These are phyloP conservation scores for Thalassiosira mediterranea DNA, from an alignment of 352 stramenopile genomes.

Conservation along the genomic window DNA sequence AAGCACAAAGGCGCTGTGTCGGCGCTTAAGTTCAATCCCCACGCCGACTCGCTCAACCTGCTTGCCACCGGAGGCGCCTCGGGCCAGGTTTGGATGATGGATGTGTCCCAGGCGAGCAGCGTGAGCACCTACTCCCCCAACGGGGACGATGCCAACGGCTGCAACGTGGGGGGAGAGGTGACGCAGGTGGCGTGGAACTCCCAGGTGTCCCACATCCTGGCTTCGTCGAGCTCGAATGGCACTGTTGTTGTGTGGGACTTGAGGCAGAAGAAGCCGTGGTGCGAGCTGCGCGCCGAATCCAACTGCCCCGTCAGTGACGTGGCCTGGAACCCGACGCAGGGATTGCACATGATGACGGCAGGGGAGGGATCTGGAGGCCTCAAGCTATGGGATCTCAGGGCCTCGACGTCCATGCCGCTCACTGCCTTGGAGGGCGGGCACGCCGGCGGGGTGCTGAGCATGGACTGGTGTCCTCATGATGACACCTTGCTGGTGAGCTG, in stretches of 20 bases:
- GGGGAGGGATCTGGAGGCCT: slow-evolving; percentile 94
- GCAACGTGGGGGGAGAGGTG: slow-evolving; percentile 76
- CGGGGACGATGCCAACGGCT: slow-evolving; percentile 6
- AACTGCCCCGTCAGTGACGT: slow-evolving; percentile 89
- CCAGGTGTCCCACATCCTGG: slow-evolving; percentile 96
- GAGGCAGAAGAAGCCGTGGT: slow-evolving; percentile 98
- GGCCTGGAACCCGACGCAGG: slow-evolving; percentile 97
- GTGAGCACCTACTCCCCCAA: slow-evolving; percentile 59
- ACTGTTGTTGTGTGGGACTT: slow-evolving; percentile 97
- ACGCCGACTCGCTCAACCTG: slow-evolving; percentile 90
- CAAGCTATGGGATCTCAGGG: slow-evolving; percentile 98
- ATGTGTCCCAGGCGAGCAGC: slow-evolving; percentile 78
- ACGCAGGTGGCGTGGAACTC: slow-evolving; percentile 96
- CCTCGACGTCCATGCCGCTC: slow-evolving; percentile 95
- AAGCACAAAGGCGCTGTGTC: slow-evolving; percentile 91
- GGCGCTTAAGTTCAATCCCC: slow-evolving; percentile 94
- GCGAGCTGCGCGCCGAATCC: slow-evolving; percentile 88
- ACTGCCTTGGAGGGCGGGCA: slow-evolving; percentile 93
- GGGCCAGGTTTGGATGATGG: slow-evolving; percentile 94
- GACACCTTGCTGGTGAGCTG: slow-evolving; percentile 85
- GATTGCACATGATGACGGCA: slow-evolving; percentile 95
- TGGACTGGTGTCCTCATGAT: slow-evolving; percentile 97
- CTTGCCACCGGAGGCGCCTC: slow-evolving; percentile 92
- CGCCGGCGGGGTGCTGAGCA: slow-evolving; percentile 92
- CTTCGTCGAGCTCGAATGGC: slow-evolving; percentile 92